Evolutionary conservation across 805 yeast genomes (phyloP), one percentile per base, ranked within the genome.

Genomic region (Barnettozyma californica): DNA sequence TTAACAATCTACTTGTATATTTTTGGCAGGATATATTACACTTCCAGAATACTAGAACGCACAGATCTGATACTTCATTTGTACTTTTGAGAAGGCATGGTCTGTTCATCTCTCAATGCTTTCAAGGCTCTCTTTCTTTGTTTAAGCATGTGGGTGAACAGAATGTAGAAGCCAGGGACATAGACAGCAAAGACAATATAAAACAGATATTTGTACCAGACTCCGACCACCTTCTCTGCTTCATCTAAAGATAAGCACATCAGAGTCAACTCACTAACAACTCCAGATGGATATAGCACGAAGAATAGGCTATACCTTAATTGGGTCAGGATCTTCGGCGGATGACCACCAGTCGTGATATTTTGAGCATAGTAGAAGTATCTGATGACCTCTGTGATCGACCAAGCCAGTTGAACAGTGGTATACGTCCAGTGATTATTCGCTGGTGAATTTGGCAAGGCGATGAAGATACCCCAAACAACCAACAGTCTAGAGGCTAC

Each of bases 351-450:
- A 26, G 74, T 70, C 23, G 66, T 62, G 52, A 86, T 67, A 56
- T 81, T 81, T 47, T 84, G 74, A 8, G 95, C 91, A 63, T 94
- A 95, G 70, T 80, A 94, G 39, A 88, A 77, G 68, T 94, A 94
- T 64, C 99, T 77, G 49, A 91, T 83, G 41, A 88, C 76, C 67
- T 94, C 99, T n/a, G 98, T 88, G 46, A 87, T 59, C n/a, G 94
- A 80, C 99, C 99, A 94, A 11, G 97, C 90, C 40, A 81, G 57
- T 42, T 82, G 73, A 64, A 92, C 75, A 1, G 92, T 71, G 48
- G 82, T 67, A 65, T 84, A 91, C 14, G 78, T 73, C 78, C 81
- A 72, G 54, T 73, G 75, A 55, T 57, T 46, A 55, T 76, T 74
- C 26, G 89, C 89, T 18, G 84, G 85, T 0, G 87, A 76, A 18